Evolutionary conservation across 139 green algal genomes (phyloP), one percentile per base, ranked within the genome.

Genomic region (Volvox africanus): DNA sequence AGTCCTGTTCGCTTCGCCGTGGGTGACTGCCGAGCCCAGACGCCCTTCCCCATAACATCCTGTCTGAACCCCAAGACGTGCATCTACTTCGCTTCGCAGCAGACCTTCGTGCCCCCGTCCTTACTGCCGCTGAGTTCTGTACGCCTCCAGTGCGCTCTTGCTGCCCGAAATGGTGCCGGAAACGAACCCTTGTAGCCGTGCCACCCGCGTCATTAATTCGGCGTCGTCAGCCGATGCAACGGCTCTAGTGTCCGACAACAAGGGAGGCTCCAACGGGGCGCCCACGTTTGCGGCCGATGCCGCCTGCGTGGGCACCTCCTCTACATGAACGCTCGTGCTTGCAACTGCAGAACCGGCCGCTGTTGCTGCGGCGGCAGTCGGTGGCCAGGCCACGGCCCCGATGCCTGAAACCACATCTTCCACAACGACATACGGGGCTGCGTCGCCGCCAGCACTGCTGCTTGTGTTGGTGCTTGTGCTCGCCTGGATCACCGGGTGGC

Each of bases 151-250:
- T 0, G 86, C n/a, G 21, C 44, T 33, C 85, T 28, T 61, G 69
- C 86, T 14, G n/a, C 86, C 32, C 6, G 73, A 55, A 44, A 83
- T 61, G 21, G 85, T 89, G 1, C 65, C 86, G 2, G 84, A 82
- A 9, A 90, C 86, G 67, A 90, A 90, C 35, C 73, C 33, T 75
- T 83, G 73, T 61, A 90, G 73, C 73, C 86, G 86, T 2, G 50
- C 18, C 71, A 62, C 0, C 30, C 86, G 86, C 0, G 86, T 69
- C 19, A 84, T 9, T 20, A 44, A 35, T 75, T 90, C 86, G 20
- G 44, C 73, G 0, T 80, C 76, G 26, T 83, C 73, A 73, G 82
- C 62, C 14, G n/a, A 24, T 71, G 14, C 69, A n/a, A n/a, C 68
- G 13, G 69, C 28, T 2, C 13, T 30, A 0, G 28, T 44, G 1